phyloP scores from a whole-genome alignment of 768 basidiomycete species.

The Myochromella boudieri region DNA sequence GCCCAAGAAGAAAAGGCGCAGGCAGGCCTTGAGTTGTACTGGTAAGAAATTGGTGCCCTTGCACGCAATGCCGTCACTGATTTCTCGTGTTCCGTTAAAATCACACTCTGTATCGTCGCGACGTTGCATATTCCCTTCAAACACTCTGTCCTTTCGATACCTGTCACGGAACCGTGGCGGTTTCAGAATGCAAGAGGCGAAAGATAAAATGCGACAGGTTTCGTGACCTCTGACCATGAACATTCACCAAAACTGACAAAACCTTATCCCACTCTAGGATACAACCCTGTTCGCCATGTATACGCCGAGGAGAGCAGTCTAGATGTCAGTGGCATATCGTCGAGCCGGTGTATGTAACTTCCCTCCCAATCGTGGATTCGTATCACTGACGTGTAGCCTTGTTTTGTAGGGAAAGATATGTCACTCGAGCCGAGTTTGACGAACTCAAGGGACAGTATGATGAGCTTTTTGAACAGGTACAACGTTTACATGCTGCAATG shows the following conservation, averaged over 20 bases:
- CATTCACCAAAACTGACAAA: constrained; percentile 21
- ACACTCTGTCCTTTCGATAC: constrained; percentile 28
- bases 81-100: constrained; percentile 16
- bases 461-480: constrained; percentile 55
- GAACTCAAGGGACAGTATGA: constrained; percentile 68
- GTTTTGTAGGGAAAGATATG: constrained; percentile 69
- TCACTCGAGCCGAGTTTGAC: constrained; percentile 74
- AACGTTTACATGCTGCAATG: constrained; percentile 38
- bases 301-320: constrained; percentile 73
- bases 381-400: constrained; percentile 7
- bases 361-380: constrained; percentile 13
- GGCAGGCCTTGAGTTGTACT: constrained; percentile 84
- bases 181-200: constrained; percentile 76
- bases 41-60: constrained; percentile 46
- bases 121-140: constrained; percentile 19
- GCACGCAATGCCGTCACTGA: constrained; percentile 3
- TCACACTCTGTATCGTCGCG: constrained; percentile 21
- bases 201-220: constrained; percentile 90
- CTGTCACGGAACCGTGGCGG: constrained; percentile 22
- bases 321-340: constrained; percentile 85
- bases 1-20: constrained; percentile 79
- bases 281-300: constrained; percentile 81
- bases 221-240: constrained; percentile 22
- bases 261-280: constrained; percentile 40
- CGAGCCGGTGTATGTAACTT: constrained; percentile 69